Evolutionary conservation across 2,329 filamentous ascomycete genomes (phyloP).

Genomic region (Aureobasidium sp.): DNA sequence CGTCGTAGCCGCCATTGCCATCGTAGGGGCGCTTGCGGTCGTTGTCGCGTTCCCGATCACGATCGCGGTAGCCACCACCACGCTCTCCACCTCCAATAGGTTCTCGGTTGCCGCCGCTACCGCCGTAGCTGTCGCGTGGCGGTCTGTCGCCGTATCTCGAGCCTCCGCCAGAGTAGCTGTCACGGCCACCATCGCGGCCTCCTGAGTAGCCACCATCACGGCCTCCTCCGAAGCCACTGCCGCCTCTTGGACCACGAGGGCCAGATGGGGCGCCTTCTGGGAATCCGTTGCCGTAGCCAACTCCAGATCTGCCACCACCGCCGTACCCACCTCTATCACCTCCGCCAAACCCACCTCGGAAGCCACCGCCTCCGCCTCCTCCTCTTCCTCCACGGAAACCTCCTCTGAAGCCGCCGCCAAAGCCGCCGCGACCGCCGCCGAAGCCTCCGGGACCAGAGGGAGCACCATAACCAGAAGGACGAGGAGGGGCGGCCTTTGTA

Average conservation of each 20-base stretch:
- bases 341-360: conserved; percentile 33
- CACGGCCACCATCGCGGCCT: conserved; percentile 23
- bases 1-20: conserved; percentile 64
- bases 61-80: conserved; percentile 44
- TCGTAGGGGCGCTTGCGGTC: conserved; percentile 59
- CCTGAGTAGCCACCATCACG: conserved; percentile 22
- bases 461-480: conserved; percentile 59
- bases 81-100: conserved; percentile 32
- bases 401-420: conserved; percentile 37
- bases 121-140: conserved; percentile 54
- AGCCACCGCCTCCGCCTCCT: conserved; percentile 16
- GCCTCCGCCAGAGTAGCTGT: conserved; percentile 19
- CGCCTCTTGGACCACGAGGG: conserved; percentile 29
- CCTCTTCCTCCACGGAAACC: conserved; percentile 46
- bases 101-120: conserved; percentile 43
- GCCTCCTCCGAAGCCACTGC: conserved; percentile 27
- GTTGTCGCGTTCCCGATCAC: conserved; percentile 43
- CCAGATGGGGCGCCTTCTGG: conserved; percentile 45
- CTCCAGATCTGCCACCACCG: conserved; percentile 36
- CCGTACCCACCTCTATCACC: conserved; percentile 27
- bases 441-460: conserved; percentile 49
- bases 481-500: conserved; percentile 69
- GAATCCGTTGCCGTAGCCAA: conserved; percentile 39
- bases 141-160: conserved; percentile 46
- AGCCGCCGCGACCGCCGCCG: conserved; percentile 49